Conservation (phyloP, 805 yeast genomes). For the Wickerhamomyces sydowiorum region DNA sequence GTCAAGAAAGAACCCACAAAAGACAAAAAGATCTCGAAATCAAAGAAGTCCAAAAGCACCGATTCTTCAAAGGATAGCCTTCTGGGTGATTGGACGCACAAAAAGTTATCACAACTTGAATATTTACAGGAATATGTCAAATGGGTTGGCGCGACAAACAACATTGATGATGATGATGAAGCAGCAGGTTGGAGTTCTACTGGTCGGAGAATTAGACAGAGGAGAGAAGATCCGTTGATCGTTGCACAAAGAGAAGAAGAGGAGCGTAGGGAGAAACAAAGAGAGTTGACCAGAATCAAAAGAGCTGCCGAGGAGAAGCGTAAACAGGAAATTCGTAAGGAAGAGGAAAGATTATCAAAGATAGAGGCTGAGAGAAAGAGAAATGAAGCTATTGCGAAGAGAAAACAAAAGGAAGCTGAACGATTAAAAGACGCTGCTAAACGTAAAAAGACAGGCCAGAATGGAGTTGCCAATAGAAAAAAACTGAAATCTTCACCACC, state of each 20-base stretch:
- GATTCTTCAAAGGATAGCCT: too few species aligned
- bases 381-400: background rate
- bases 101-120: background rate
- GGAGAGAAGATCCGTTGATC: background rate
- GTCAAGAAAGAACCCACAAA: too few species aligned
- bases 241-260: constrained; percentile 11
- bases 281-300: constrained; percentile 7
- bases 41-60: too few species aligned
- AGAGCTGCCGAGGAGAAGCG: constrained; percentile 7
- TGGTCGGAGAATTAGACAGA: background rate
- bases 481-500: background rate
- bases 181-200: background rate
- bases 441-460: background rate
- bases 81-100: background rate
- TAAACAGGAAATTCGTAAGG: constrained; percentile 9
- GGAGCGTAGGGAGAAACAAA: constrained; percentile 10
- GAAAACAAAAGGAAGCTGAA: background rate
- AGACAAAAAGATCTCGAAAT: too few species aligned
- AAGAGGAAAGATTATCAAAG: constrained; percentile 6
- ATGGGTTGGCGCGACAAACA: too few species aligned
- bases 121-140: background rate
- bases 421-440: background rate
- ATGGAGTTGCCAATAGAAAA: background rate
- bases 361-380: background rate
- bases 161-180: background rate